Conservation (phyloP, 805 yeast genomes). For the Spathaspora arborariae region DNA sequence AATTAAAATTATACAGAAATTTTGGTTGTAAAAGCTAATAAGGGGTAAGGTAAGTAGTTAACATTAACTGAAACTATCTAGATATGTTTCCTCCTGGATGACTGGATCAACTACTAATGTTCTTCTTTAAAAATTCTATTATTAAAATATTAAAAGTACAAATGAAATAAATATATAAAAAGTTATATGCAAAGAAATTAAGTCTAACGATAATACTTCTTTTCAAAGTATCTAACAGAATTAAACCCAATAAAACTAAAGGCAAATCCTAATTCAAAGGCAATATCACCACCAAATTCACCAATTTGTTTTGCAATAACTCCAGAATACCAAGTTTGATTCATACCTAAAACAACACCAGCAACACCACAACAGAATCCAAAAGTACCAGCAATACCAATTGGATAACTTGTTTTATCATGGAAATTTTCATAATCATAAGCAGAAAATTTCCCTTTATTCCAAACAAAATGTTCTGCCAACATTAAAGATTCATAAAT, state of each 20-base stretch:
- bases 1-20: not conserved
- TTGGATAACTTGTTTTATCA: constrained; percentile 56
- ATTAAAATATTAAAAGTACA: not conserved
- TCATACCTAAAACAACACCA: constrained; percentile 86
- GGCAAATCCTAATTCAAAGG: constrained; percentile 70
- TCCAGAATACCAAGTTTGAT: constrained; percentile 81
- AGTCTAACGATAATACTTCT: constrained; percentile 38
- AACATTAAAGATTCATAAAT: constrained; percentile 72
- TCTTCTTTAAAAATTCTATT: not conserved
- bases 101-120: too few species aligned
- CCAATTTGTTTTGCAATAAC: constrained; percentile 63
- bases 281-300: constrained; percentile 75
- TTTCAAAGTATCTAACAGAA: constrained; percentile 59
- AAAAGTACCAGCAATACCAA: constrained; percentile 72
- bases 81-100: too few species aligned
- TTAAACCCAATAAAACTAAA: constrained; percentile 65
- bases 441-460: constrained; percentile 52
- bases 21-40: too few species aligned
- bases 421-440: constrained; percentile 64
- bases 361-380: constrained; percentile 82
- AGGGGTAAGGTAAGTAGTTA: too few species aligned
- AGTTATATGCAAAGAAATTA: not conserved
- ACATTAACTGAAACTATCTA: too few species aligned
- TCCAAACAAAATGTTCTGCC: constrained; percentile 83
- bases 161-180: not conserved